Percentiles rank a stretch among this genome's conserved stretches.
Evolutionary conservation across 352 stramenopile species (phyloP).

Genomic region (Nannochloropsis limnetica): DNA sequence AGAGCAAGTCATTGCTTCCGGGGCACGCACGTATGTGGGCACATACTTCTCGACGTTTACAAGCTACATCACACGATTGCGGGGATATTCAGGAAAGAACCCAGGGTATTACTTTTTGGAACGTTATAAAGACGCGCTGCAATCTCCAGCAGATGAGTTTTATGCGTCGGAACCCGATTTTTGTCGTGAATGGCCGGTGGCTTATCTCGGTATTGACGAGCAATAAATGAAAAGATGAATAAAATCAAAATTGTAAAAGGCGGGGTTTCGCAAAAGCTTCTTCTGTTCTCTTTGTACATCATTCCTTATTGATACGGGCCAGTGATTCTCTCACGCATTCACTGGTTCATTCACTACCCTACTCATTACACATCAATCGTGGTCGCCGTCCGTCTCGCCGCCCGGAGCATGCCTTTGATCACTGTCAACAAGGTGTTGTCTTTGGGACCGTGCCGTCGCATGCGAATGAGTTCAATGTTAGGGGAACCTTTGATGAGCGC

Average conservation of each 20-base stretch:
- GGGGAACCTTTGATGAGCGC: too few relatives aligned
- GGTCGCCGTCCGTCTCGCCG: too few relatives aligned
- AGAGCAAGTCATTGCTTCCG: constrained; percentile 63
- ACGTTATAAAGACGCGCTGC: neutral
- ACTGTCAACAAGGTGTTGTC: too few relatives aligned
- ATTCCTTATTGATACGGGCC: neutral
- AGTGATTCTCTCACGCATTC: neutral
- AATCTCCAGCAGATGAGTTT: neutral
- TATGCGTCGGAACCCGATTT: neutral
- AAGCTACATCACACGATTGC: constrained; percentile 68
- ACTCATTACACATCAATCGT: too few relatives aligned
- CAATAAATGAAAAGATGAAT: neutral
- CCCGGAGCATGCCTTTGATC: too few relatives aligned
- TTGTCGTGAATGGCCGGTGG: neutral
- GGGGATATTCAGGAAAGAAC: constrained; percentile 57
- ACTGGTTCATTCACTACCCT: neutral
- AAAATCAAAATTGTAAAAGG: neutral
- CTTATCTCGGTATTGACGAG: neutral
- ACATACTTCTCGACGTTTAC: constrained; percentile 71
- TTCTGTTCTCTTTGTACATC: neutral
- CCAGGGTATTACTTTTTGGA: constrained; percentile 11
- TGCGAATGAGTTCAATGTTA: too few relatives aligned
- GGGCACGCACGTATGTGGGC: constrained; percentile 60
- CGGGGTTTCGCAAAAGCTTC: neutral
- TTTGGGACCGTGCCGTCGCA: too few relatives aligned